phyloP scores from a whole-genome alignment of 495 filamentous ascomycete genomes.

The Daldinia grandis region DNA sequence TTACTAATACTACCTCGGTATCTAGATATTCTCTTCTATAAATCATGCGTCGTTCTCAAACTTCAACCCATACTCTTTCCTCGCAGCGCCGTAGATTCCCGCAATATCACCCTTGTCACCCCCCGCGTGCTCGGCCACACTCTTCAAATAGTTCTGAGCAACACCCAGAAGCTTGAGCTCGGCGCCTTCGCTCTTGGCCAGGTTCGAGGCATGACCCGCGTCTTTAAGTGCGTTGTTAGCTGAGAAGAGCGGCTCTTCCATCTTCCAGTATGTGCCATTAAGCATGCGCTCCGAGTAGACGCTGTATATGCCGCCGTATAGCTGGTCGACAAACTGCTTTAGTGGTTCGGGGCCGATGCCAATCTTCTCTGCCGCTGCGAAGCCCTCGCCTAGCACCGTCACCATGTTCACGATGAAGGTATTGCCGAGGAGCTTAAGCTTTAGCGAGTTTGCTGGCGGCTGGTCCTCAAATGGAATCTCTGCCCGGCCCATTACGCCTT shows the following conservation, averaged over 20 bases:
- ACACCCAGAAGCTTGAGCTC: constrained; percentile 71
- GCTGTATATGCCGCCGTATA: constrained; percentile 71
- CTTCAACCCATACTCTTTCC: constrained; percentile 73
- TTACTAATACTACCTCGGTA: background rate
- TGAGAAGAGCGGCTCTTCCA: constrained; percentile 77
- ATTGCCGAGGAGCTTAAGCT: constrained; percentile 86
- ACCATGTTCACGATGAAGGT: constrained; percentile 87
- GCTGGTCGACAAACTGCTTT: constrained; percentile 70
- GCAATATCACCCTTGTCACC: constrained; percentile 79
- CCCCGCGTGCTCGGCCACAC: constrained; percentile 65
- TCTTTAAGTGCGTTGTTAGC: constrained; percentile 90
- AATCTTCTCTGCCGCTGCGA: constrained; percentile 80
- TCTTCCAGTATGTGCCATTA: constrained; percentile 73
- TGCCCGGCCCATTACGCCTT: constrained; percentile 76
- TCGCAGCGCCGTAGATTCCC: constrained; percentile 80
- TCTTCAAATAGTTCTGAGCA: constrained; percentile 74
- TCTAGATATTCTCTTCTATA: background rate
- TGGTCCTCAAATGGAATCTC: constrained; percentile 76
- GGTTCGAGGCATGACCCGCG: constrained; percentile 72
- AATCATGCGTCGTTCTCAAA: constrained; percentile 64
- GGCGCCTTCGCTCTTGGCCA: constrained; percentile 71
- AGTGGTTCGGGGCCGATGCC: constrained; percentile 76
- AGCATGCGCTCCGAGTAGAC: constrained; percentile 79
- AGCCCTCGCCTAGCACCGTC: constrained; percentile 77
- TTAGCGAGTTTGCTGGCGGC: constrained; percentile 63